phyloP scores from a whole-genome alignment of 306 rosid genomes.

The Mimosa bimucronata region DNA sequence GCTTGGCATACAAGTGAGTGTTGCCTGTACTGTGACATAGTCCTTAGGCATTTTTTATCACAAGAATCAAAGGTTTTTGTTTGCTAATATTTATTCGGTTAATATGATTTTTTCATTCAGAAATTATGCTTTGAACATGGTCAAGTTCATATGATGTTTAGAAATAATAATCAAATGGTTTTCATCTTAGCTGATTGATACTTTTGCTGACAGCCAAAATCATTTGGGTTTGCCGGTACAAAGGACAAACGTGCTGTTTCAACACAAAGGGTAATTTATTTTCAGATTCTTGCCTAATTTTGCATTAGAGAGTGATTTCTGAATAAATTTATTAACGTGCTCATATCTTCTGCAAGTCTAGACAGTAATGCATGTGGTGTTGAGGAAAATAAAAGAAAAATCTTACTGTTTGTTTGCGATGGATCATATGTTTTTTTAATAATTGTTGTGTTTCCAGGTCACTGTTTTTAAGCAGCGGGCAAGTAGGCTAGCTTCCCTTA shows the following conservation, averaged over 20 bases:
- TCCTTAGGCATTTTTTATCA: conserved; percentile 1
- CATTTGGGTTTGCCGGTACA: conserved; percentile 97
- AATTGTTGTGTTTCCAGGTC: conserved; percentile 61
- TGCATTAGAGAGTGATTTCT: conserved; percentile 23
- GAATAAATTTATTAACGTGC: conserved; percentile 2
- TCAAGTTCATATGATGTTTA: conserved; percentile 33
- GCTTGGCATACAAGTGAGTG: conserved; percentile 89
- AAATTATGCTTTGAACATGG: neutral
- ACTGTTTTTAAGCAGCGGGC: conserved; percentile 89
- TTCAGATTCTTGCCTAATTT: conserved; percentile 27
- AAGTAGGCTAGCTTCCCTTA: conserved; percentile 80
- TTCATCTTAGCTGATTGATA: conserved; percentile 29
- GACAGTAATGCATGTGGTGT: conserved; percentile 24
- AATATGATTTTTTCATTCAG: neutral
- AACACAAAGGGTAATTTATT: conserved; percentile 79
- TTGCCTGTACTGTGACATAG: conserved; percentile 16
- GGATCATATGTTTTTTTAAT: conserved; percentile 31
- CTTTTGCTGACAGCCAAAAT: conserved; percentile 64
- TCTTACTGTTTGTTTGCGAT: conserved; percentile 15
- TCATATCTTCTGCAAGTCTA: neutral
- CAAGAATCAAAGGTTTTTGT: conserved; percentile 9
- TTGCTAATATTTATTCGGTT: conserved; percentile 29
- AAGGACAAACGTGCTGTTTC: conserved; percentile 94
- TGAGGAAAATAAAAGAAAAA: neutral
- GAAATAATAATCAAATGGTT: conserved; percentile 19